A percentile compares a stretch with the other conserved stretches of the same genome.
Conservation (phyloP, 2,329 filamentous ascomycete genomes). For the Trichoderma koningii region DNA sequence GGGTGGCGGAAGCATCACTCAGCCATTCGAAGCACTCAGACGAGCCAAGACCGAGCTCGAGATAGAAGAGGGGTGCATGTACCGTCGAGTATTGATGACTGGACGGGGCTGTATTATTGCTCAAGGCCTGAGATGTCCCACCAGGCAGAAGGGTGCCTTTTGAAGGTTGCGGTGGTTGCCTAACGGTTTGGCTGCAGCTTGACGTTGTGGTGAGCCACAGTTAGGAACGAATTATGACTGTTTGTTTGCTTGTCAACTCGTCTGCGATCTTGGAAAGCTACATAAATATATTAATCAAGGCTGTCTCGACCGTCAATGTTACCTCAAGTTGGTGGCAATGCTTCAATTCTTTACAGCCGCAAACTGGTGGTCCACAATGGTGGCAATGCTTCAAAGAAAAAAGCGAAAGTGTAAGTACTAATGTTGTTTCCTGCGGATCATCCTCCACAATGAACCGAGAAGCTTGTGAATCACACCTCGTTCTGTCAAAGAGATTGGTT, state of each 20-base stretch:
- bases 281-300: too few relatives aligned
- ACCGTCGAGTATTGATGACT: background rate
- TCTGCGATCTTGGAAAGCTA: background rate
- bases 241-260: background rate
- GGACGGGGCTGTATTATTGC: background rate
- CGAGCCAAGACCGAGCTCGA: background rate
- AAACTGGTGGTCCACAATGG: too few relatives aligned
- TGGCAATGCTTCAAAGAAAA: too few relatives aligned
- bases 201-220: background rate
- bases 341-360: too few relatives aligned
- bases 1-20: background rate
- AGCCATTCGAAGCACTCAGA: background rate
- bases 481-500: background rate
- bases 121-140: background rate
- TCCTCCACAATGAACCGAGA: too few relatives aligned
- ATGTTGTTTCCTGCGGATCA: too few relatives aligned
- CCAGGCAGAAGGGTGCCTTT: slow-evolving; percentile 4
- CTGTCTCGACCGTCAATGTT: too few relatives aligned
- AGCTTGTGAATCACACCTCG: too few relatives aligned
- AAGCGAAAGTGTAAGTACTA: too few relatives aligned
- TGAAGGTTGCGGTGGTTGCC: slow-evolving; percentile 12
- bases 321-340: too few relatives aligned
- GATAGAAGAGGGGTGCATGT: slow-evolving; percentile 2
- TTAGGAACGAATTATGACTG: background rate
- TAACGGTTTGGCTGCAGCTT: background rate